Conservation (phyloP, 805 yeast genomes). For the Metschnikowia bowlesiae region DNA sequence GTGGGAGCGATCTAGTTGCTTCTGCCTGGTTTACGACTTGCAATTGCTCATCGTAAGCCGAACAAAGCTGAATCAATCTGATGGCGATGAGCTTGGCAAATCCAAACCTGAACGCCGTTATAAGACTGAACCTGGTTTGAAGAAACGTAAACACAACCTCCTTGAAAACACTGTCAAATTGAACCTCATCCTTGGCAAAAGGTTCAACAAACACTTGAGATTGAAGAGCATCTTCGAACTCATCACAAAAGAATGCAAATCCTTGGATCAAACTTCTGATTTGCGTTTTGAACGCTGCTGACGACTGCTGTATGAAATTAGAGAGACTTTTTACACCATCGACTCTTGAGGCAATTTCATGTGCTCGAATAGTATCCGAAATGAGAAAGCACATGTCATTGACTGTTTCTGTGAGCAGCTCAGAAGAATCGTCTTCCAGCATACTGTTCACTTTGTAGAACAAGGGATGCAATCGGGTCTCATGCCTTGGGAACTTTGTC, state of each 20-base stretch:
- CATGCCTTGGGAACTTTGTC: not conserved
- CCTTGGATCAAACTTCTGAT: conserved; percentile 41
- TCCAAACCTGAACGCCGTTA: conserved; percentile 30
- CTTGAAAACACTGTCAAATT: conserved; percentile 31
- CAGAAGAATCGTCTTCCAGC: not conserved
- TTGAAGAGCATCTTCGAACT: conserved; percentile 9
- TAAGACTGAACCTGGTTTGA: conserved; percentile 43
- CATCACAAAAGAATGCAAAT: conserved; percentile 2
- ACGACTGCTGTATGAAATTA: conserved; percentile 23
- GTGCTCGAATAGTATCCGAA: conserved; percentile 51
- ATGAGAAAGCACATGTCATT: conserved; percentile 4
- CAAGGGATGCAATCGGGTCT: not conserved
- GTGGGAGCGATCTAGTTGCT: not conserved
- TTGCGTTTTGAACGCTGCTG: conserved; percentile 27
- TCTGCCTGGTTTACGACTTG: too few species aligned
- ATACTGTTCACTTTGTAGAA: not conserved
- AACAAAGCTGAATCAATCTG: conserved; percentile 19
- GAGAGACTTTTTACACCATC: conserved; percentile 28
- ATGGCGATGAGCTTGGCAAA: conserved; percentile 26
- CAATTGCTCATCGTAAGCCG: not conserved
- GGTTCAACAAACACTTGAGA: conserved; percentile 19
- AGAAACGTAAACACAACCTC: conserved; percentile 39
- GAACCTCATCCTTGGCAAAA: conserved; percentile 18
- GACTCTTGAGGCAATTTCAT: conserved; percentile 57
- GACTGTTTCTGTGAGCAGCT: not conserved